Base-by-base conservation (phyloP, 2,329 filamentous ascomycete genomes). In the Stachybotrys chlorohalonatus region DNA sequence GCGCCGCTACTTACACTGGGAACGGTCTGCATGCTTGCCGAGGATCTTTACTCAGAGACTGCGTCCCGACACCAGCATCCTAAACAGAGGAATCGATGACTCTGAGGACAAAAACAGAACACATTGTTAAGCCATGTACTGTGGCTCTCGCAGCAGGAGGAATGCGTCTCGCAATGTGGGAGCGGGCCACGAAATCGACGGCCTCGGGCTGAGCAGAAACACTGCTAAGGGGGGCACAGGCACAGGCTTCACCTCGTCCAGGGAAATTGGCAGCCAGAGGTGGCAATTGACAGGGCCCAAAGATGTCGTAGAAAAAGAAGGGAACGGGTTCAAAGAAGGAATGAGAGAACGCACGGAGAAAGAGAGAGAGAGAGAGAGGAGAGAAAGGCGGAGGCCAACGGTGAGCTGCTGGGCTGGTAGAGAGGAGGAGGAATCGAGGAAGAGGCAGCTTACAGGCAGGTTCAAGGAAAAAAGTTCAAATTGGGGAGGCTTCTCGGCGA, bases 11-110 rank as follows among this genome's bases (percentile, higher is more conserved):
- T 71, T 70, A 76, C 73, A 68, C 71, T 75, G 63, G 77, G 76
- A 71, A 80, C 73, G 62, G 77, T 73, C 75, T 80, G 77, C 77
- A 80, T 80, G 65, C 67, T 76, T 69, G 69, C 70, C 64, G 68
- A 65, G 66, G 66, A 66, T 64, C 63, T 64, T 68, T 69, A 68
- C 68, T 70, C 69, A 66, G 62, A 64, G 63, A 63, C 62, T 68
- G 64, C 66, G 64, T 64, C 65, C 64, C 66, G 60, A 64, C 59
- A 59, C 63, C 58, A 63, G 69, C 70, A 72, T 68, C 62, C 66
- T 69, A 68, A 62, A 60, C 63, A 62, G 60, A 60, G 58, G 60
- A 58, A 55, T 62, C 54, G 61, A 59, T 58, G 58, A 57, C 64
- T 60, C 62, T 67, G 55, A 59, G 59, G 56, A 61, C 54, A 57